Evolutionary conservation across 371 early-diverging fungal species (phyloP).

Genomic region (Haplosporangium sp.): DNA sequence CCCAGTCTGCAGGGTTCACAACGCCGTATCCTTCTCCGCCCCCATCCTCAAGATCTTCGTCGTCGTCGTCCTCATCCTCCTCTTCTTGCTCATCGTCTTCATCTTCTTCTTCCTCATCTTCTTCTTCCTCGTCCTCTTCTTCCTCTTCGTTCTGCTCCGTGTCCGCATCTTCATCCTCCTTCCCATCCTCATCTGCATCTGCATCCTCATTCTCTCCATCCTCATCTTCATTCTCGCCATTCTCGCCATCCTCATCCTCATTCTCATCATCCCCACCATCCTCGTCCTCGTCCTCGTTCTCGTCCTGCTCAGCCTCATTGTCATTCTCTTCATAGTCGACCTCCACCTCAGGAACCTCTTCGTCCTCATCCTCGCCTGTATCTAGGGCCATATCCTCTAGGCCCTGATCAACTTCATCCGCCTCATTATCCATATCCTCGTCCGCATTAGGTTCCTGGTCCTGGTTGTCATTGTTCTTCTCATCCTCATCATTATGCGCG

Average conservation of each 20-base stretch:
- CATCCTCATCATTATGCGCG: background rate
- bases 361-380: constrained; percentile 14
- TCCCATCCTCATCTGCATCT: background rate
- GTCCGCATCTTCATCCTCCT: constrained; percentile 12
- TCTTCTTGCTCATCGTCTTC: constrained; percentile 7
- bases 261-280: constrained; percentile 13
- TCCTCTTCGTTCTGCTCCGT: background rate
- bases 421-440: background rate
- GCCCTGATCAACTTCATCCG: constrained; percentile 33
- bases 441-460: background rate
- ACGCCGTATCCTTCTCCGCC: background rate
- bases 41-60: background rate
- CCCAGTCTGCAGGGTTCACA: background rate
- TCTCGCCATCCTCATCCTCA: constrained; percentile 9
- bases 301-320: constrained; percentile 9
- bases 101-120: constrained; percentile 3
- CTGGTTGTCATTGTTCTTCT: background rate
- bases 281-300: constrained; percentile 2
- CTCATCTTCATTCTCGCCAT: constrained; percentile 8
- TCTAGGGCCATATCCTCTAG: constrained; percentile 29
- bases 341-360: constrained; percentile 32
- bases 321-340: constrained; percentile 35
- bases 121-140: background rate
- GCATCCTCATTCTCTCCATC: constrained; percentile 5
- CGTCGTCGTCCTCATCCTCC: background rate